Conservation (phyloP, 305 asterid species). For the Fraxinus greggii region DNA sequence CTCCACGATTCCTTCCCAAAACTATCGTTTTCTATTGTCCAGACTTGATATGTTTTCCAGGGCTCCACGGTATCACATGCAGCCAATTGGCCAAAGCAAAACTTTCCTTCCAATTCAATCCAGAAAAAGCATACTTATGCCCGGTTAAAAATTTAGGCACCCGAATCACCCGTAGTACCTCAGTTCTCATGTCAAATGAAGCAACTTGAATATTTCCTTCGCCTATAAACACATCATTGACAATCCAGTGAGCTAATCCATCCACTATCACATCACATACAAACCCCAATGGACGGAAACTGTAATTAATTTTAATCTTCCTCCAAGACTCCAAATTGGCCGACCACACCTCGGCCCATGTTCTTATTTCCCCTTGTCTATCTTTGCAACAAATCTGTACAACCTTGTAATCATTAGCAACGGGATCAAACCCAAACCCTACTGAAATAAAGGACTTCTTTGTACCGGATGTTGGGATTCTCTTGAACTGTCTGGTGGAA, state of each 20-base stretch:
- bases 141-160: neutral
- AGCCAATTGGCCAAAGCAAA: constrained; percentile 1
- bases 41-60: neutral
- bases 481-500: neutral
- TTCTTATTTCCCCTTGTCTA: neutral
- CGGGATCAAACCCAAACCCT: constrained; percentile 21
- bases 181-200: neutral
- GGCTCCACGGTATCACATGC: neutral
- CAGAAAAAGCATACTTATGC: neutral
- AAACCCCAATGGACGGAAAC: neutral
- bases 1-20: constrained; percentile 4
- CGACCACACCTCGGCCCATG: neutral
- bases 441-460: neutral
- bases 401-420: constrained; percentile 9
- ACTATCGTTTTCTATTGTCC: neutral
- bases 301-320: neutral
- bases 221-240: neutral
- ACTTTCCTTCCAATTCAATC: neutral
- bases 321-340: neutral
- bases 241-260: neutral
- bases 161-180: neutral
- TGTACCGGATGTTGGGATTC: neutral
- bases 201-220: no score
- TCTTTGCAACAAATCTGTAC: neutral
- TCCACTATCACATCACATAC: neutral